Conservation (phyloP, 2,329 filamentous ascomycete genomes). For the Monilinia fructigena region DNA sequence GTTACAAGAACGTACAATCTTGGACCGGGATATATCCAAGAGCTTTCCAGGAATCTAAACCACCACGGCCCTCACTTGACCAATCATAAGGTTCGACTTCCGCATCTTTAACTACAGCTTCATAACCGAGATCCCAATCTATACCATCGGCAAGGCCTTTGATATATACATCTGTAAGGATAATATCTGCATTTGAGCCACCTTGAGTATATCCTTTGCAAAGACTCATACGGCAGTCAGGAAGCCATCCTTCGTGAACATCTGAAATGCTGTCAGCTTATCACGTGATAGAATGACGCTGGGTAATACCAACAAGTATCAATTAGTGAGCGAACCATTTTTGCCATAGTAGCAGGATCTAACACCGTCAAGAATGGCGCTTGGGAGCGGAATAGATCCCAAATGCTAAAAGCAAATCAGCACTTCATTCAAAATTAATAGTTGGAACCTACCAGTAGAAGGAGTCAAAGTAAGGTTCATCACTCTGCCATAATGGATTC, state of each 20-base stretch:
- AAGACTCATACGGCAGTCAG: conserved; percentile 58
- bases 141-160: conserved; percentile 64
- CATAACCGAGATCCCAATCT: conserved; percentile 68
- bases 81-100: conserved; percentile 58
- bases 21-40: conserved; percentile 70
- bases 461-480: conserved; percentile 71
- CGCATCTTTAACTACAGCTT: conserved; percentile 65
- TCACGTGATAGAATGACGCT: neutral
- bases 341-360: conserved; percentile 60
- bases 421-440: neutral
- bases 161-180: conserved; percentile 66
- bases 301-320: conserved; percentile 57
- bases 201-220: conserved; percentile 72
- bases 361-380: conserved; percentile 69
- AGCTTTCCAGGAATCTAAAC: conserved; percentile 67
- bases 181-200: conserved; percentile 72
- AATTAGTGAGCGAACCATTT: conserved; percentile 70
- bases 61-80: conserved; percentile 68
- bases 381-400: conserved; percentile 69
- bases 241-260: conserved; percentile 51
- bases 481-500: conserved; percentile 64
- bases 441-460: conserved; percentile 54
- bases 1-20: conserved; percentile 46
- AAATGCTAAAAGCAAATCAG: conserved; percentile 48
- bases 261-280: neutral